Percentiles rank a stretch among this genome's conserved stretches.
Evolutionary conservation across 352 stramenopile species (phyloP).

Genomic region (Phytophthora palmivora): DNA sequence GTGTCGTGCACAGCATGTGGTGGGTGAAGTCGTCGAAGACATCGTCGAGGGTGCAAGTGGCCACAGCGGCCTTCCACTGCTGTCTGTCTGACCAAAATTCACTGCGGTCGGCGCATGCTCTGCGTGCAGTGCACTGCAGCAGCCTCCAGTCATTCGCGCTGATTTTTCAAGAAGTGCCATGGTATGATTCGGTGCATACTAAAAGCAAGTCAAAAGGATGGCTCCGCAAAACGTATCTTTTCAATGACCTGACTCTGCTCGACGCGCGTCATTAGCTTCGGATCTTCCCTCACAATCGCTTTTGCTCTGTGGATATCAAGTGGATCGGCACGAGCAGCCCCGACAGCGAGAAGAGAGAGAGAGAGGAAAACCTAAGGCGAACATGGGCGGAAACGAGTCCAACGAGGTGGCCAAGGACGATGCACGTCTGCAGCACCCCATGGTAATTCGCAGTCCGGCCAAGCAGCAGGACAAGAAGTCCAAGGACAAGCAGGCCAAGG

Average conservation of each 20-base stretch:
- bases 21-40: constrained; percentile 1
- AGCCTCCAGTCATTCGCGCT: constrained; percentile 8
- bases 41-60: not conserved
- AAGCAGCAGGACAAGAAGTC: constrained; percentile 17
- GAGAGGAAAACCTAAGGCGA: constrained; percentile 5
- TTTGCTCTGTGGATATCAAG: constrained; percentile 27
- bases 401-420: constrained; percentile 37
- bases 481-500: constrained; percentile 1
- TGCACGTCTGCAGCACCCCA: constrained; percentile 30
- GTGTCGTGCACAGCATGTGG: not conserved
- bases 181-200: constrained; percentile 1
- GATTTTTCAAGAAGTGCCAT: constrained; percentile 16
- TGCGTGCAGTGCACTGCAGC: not conserved
- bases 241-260: not conserved
- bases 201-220: constrained; percentile 9
- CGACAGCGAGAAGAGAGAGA: no score
- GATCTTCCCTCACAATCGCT: constrained; percentile 33
- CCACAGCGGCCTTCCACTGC: constrained; percentile 3
- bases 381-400: constrained; percentile 42
- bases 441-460: constrained; percentile 19
- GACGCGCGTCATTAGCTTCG: constrained; percentile 1
- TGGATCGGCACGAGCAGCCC: constrained; percentile 8
- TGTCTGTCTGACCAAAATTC: constrained; percentile 12
- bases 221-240: constrained; percentile 22
- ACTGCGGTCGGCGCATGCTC: no score